Evolutionary conservation across 2,329 filamentous ascomycete genomes (phyloP).

Genomic region (Beauveria varroae): DNA sequence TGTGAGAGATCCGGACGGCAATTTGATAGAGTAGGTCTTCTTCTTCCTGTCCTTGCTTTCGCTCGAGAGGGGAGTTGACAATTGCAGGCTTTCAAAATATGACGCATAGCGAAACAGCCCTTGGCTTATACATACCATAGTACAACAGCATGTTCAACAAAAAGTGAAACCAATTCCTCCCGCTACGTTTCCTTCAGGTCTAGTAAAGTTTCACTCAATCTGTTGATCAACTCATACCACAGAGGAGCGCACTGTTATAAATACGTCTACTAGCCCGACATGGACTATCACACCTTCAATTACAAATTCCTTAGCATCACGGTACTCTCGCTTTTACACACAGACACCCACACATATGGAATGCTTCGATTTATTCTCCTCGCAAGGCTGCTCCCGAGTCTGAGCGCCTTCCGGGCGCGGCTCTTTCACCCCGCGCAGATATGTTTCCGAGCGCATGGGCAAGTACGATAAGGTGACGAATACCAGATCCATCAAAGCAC

Average conservation of each 20-base stretch:
- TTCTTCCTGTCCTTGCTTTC: not conserved
- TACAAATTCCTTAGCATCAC: too few species aligned
- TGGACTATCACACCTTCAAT: too few species aligned
- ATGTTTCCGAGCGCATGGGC: too few species aligned
- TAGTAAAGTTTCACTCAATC: not conserved
- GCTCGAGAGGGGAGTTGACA: not conserved
- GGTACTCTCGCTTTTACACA: not conserved
- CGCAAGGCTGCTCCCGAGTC: slow-evolving; percentile 20
- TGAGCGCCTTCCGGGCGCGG: slow-evolving; percentile 13
- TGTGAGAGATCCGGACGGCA: slow-evolving; percentile 53
- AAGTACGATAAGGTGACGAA: not conserved
- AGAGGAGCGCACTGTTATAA: too few species aligned
- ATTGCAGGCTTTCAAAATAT: slow-evolving; percentile 9
- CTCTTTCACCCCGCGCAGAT: too few species aligned
- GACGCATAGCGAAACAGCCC: not conserved
- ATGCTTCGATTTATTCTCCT: slow-evolving; percentile 25
- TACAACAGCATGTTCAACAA: not conserved
- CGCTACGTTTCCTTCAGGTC: not conserved
- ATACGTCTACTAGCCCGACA: too few species aligned
- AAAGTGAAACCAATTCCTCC: not conserved
- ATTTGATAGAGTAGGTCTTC: slow-evolving; percentile 50
- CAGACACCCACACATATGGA: not conserved
- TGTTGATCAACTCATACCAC: not conserved
- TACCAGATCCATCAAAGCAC: not conserved
- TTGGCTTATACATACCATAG: not conserved